phyloP scores from a whole-genome alignment of 352 stramenopile species.

The Phytophthora nicotianae region DNA sequence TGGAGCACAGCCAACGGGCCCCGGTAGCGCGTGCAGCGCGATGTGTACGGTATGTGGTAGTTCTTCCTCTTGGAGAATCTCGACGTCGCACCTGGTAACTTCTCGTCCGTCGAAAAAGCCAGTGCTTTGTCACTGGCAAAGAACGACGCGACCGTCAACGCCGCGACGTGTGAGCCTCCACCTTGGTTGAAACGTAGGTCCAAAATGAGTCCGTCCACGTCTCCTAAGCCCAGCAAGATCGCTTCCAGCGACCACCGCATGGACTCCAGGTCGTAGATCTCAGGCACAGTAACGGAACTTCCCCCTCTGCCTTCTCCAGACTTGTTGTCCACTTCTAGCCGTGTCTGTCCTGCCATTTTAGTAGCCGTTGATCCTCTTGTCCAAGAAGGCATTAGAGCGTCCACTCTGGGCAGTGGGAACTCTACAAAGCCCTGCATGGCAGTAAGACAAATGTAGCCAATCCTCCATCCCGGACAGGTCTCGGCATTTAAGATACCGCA shows the following conservation, averaged over 20 bases:
- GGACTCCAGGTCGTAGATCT: conserved; percentile 87
- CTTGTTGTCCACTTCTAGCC: conserved; percentile 26
- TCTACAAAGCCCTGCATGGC: conserved; percentile 86
- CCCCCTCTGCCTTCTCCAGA: conserved; percentile 4
- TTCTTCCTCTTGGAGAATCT: conserved; percentile 64
- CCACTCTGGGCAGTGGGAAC: conserved; percentile 66
- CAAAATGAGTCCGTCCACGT: conserved; percentile 73
- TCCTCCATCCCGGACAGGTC: conserved; percentile 76
- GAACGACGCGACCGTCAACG: conserved; percentile 74
- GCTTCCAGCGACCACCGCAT: conserved; percentile 89
- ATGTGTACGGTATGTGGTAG: conserved; percentile 66
- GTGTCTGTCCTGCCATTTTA: conserved; percentile 16
- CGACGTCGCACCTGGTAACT: conserved; percentile 41
- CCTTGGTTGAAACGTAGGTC: conserved; percentile 81
- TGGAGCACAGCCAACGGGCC: conserved; percentile 77
- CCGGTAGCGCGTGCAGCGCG: conserved; percentile 59
- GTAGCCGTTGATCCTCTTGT: conserved; percentile 10
- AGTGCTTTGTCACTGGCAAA: conserved; percentile 60
- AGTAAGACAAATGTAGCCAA: conserved; percentile 75
- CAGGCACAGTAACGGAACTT: conserved; percentile 53
- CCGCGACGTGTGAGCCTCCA: conserved; percentile 65
- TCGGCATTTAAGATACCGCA: conserved; percentile 75
- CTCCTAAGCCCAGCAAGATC: conserved; percentile 65
- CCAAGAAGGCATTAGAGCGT: conserved; percentile 65
- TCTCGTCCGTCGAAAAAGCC: conserved; percentile 75